A percentile compares a stretch with the other conserved stretches of the same genome.
Conservation (phyloP, 2,329 filamentous ascomycete genomes). For the Paecilomyces fulvus region DNA sequence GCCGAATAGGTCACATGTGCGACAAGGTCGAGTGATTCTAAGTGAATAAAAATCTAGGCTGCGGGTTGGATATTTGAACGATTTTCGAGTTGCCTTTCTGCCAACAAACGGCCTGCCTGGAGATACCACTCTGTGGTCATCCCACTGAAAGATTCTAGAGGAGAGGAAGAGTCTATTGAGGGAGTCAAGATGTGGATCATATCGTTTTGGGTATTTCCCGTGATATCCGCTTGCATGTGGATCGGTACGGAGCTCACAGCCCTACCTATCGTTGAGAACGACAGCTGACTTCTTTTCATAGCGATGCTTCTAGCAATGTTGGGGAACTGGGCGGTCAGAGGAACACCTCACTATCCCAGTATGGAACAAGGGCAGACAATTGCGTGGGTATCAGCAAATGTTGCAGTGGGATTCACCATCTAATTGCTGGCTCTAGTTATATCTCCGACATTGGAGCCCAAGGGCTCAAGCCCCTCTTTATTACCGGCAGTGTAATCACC, state of each 20-base stretch:
- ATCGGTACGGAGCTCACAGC: conserved; percentile 28
- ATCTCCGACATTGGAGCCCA: conserved; percentile 51
- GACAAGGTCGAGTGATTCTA: background rate
- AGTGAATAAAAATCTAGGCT: no score
- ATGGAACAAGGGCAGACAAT: conserved; percentile 47
- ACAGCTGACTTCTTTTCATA: conserved; percentile 12
- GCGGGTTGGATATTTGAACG: no score
- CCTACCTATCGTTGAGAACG: background rate
- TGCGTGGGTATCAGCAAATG: conserved; percentile 33
- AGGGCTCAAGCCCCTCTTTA: conserved; percentile 54
- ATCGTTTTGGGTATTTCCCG: conserved; percentile 47
- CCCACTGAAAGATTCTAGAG: no score
- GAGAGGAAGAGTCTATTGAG: background rate
- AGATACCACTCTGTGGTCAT: no score
- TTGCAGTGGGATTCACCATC: background rate
- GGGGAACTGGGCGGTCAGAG: conserved; percentile 46
- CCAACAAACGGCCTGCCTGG: no score
- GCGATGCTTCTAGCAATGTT: conserved; percentile 55
- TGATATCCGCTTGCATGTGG: conserved; percentile 51
- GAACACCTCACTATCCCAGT: conserved; percentile 44
- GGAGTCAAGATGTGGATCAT: conserved; percentile 33
- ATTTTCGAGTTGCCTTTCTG: no score
- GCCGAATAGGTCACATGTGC: background rate
- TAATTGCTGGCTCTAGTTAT: conserved; percentile 20
- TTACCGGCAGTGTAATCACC: conserved; percentile 52